Conservation (phyloP, 148 eudicot species). For the Rhododendron henanense region DNA sequence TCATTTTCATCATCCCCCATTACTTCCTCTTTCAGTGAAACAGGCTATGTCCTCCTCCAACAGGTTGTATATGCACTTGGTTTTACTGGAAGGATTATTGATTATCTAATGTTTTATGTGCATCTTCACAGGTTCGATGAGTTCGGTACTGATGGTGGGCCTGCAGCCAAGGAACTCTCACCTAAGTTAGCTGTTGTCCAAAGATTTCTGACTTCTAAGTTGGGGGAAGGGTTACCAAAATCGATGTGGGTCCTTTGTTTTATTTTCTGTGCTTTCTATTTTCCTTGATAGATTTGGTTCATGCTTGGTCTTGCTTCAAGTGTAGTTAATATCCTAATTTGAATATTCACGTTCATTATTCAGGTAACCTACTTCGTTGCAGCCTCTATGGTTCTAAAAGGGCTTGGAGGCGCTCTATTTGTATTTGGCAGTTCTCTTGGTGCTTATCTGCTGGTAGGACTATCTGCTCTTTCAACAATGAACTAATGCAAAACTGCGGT, state of each 20-base stretch:
- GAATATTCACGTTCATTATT: neutral
- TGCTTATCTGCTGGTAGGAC: constrained; percentile 67
- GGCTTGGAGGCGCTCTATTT: constrained; percentile 66
- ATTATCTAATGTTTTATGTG: neutral
- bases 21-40: neutral
- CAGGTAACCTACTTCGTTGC: constrained; percentile 66
- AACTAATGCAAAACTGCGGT: neutral
- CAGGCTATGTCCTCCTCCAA: neutral
- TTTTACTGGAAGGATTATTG: neutral
- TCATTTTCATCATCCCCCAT: neutral
- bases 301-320: neutral
- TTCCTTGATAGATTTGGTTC: neutral
- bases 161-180: constrained; percentile 56
- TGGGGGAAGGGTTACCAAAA: constrained; percentile 36
- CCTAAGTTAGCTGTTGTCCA: constrained; percentile 45
- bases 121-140: constrained; percentile 60
- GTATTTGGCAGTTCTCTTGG: constrained; percentile 74
- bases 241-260: constrained; percentile 40
- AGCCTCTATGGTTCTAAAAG: constrained; percentile 51
- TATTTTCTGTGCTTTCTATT: neutral
- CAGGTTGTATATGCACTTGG: neutral
- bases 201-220: constrained; percentile 33
- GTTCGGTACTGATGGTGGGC: constrained; percentile 75
- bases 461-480: neutral
- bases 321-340: neutral